These are phyloP conservation scores for Coprinopsis strossmayeri DNA, from an alignment of 768 basidiomycete species.

Conservation along the genomic window DNA sequence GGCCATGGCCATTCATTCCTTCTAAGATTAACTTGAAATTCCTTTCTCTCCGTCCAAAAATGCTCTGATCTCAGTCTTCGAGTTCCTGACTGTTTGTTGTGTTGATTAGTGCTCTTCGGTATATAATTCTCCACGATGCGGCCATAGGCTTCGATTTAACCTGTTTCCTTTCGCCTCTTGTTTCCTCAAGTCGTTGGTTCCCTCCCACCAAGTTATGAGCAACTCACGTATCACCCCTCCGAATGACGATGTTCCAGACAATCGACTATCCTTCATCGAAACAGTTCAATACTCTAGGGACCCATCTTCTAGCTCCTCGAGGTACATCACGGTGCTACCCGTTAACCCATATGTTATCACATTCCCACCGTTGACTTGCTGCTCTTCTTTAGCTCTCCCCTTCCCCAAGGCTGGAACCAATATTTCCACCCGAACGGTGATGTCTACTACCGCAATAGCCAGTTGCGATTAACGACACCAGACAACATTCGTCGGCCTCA, in stretches of 20 bases:
- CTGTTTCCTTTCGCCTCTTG: not conserved
- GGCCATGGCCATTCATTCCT: slow-evolving; percentile 1
- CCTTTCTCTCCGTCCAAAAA: not conserved
- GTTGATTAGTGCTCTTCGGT: too few species aligned
- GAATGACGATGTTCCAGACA: not conserved
- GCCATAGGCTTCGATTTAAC: not conserved
- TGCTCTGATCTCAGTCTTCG: slow-evolving; percentile 1
- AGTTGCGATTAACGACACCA: slow-evolving; percentile 30
- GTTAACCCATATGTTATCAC: too few species aligned
- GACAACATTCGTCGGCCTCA: slow-evolving; percentile 30
- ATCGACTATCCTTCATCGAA: slow-evolving; percentile 9
- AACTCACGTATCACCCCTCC: not conserved
- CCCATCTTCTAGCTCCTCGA: too few species aligned
- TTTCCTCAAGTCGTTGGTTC: too few species aligned
- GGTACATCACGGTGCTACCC: too few species aligned
- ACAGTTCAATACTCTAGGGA: too few species aligned
- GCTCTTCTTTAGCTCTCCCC: slow-evolving; percentile 10
- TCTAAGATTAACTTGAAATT: not conserved
- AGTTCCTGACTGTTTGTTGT: too few species aligned
- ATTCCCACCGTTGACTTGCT: slow-evolving; percentile 13
- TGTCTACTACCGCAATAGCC: slow-evolving; percentile 34
- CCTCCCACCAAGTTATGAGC: not conserved
- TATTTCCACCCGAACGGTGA: slow-evolving; percentile 39
- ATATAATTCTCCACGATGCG: not conserved
- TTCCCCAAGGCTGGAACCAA: slow-evolving; percentile 24